phyloP scores from a whole-genome alignment of 805 yeast genomes.

The Candida wancherniae region DNA sequence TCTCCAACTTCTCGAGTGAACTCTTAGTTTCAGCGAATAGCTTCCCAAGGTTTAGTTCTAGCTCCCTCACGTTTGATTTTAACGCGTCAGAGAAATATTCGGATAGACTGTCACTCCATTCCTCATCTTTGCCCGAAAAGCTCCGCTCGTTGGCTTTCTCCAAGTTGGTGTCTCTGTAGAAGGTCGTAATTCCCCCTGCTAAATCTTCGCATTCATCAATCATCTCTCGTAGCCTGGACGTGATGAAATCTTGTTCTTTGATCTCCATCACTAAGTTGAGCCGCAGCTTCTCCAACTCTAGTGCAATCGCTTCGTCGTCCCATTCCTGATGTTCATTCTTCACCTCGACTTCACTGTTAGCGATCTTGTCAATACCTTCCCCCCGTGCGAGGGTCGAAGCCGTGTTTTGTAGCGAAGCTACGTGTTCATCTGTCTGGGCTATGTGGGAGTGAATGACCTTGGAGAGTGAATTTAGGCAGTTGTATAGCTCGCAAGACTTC shows the following conservation, averaged over 20 bases:
- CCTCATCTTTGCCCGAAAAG: too few relatives aligned
- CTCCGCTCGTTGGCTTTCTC: conserved; percentile 17
- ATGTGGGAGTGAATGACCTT: conserved; percentile 9
- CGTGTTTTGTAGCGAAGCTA: conserved; percentile 6
- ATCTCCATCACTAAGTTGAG: conserved; percentile 31
- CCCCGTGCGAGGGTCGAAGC: conserved; percentile 7
- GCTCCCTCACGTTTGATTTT: too few relatives aligned
- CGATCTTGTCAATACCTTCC: conserved; percentile 6
- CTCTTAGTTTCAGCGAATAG: too few relatives aligned
- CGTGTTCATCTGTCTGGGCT: conserved; percentile 8
- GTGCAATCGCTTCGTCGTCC: conserved; percentile 15
- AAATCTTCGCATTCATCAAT: conserved; percentile 31
- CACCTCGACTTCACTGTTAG: conserved; percentile 2
- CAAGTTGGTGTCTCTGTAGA: conserved; percentile 21
- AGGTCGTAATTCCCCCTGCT: conserved; percentile 29
- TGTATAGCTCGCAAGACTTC: conserved; percentile 7
- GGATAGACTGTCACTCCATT: too few relatives aligned
- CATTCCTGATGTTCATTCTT: conserved; percentile 21
- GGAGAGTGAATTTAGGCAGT: conserved; percentile 9
- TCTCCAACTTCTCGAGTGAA: too few relatives aligned
- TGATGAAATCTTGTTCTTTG: conserved; percentile 34
- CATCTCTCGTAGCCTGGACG: conserved; percentile 29
- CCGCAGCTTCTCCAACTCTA: conserved; percentile 26
- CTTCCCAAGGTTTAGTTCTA: too few relatives aligned
- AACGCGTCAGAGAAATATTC: too few relatives aligned